Evolutionary conservation across 2,329 filamentous ascomycete species (phyloP), one percentile per base, ranked within the genome.

Genomic region (Colletotrichum sansevieriae): DNA sequence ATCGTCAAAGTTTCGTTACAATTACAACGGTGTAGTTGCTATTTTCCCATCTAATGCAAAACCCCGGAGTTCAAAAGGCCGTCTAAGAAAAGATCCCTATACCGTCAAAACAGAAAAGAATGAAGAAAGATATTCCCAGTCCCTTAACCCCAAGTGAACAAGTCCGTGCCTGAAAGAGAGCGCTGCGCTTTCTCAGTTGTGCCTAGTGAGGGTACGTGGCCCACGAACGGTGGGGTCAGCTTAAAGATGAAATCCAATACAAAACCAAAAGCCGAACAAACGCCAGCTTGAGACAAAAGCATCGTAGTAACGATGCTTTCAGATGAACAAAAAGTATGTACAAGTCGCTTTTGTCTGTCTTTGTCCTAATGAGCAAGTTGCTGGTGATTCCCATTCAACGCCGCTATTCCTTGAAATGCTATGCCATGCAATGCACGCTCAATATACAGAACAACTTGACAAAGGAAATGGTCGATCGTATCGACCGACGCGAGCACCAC

Each of bases 341-440:
- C 69, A 71, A 29, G 46, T 64, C 66, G 57, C 52, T 65, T 65
- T 71, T 65, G 39, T 46, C 55, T 52, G 60, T 62, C 61, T 58
- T 70, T 68, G 63, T 56, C 37, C 66, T 47, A 39, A 68, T 66
- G 64, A 44, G 58, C 43, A 63, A 58, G 52, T 66, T 68, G 58
- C 18, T 70, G 47, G 55, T 58, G 59, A 68, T 25, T 58, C 56
- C 60, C 63, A 58, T 43, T 58, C 52, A 63, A 70, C 64, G 61
- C 69, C 70, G 47, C 63, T 63, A 63, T 63, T 65, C 64, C 59
- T 62, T 58, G 60, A 67, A 68, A 68, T 71, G 65, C 65, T 69
- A 71, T 71, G 65, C 65, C 69, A 74, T 76, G 75, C 74, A 73
- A 76, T 79, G 75, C 77, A 77, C 77, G 77, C 76, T 79, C 74